Conservation (phyloP, 345 rosid species). For the Sonneratia alba region DNA sequence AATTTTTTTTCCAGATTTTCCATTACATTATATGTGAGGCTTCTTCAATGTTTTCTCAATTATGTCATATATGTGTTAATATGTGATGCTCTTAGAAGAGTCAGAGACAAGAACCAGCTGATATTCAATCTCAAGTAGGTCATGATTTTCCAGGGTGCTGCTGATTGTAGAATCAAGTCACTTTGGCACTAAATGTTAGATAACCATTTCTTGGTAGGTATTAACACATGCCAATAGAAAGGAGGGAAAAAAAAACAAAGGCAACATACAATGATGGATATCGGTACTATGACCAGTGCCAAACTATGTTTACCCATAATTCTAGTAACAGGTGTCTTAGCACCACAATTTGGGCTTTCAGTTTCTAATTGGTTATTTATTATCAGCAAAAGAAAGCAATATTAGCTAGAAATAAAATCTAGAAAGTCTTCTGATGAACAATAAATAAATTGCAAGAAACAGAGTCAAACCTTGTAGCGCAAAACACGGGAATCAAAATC, state of each 20-base stretch:
- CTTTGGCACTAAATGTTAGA: background rate
- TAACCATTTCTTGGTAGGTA: background rate
- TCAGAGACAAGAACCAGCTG: too few relatives aligned
- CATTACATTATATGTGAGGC: too few relatives aligned
- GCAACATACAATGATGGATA: background rate
- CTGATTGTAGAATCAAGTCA: background rate
- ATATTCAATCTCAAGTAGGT: background rate
- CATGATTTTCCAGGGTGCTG: background rate
- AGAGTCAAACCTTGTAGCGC: conserved; percentile 80
- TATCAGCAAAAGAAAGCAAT: background rate
- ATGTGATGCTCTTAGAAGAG: too few relatives aligned
- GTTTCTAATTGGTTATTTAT: background rate
- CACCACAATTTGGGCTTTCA: background rate
- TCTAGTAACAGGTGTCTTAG: background rate
- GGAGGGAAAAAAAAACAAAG: too few relatives aligned
- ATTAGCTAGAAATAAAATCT: background rate
- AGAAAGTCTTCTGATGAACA: background rate
- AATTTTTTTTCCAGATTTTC: too few relatives aligned
- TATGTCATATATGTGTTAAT: too few relatives aligned
- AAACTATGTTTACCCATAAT: background rate
- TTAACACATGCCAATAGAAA: background rate
- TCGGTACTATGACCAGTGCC: background rate
- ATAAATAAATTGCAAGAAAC: conserved; percentile 5
- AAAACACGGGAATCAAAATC: conserved; percentile 92
- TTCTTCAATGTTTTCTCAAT: too few relatives aligned